A percentile compares a stretch with the other conserved stretches of the same genome.
Evolutionary conservation across 2,329 filamentous ascomycete species (phyloP).

Genomic region (Aspergillus ustus): DNA sequence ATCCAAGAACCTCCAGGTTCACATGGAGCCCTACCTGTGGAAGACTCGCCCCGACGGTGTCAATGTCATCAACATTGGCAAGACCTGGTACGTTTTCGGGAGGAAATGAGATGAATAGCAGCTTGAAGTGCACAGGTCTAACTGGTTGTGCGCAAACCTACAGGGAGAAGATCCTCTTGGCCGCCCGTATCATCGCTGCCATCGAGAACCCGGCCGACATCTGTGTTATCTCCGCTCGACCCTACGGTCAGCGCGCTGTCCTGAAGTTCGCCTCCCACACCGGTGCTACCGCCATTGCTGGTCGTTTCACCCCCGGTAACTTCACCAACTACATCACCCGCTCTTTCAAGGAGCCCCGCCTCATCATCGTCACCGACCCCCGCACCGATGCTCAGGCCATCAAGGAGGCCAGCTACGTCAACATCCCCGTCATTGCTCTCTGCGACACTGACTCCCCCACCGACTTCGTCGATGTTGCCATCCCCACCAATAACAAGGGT

Average conservation of each 20-base stretch:
- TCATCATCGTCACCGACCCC: conserved; percentile 99
- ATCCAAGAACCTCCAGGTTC: conserved; percentile 98
- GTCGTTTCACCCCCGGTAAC: conserved; percentile 99
- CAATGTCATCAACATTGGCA: conserved; percentile 99
- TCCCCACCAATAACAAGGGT: conserved; percentile 99
- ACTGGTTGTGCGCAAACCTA: conserved; percentile 26
- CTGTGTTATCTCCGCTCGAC: conserved; percentile 98
- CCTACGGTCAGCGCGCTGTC: conserved; percentile 98
- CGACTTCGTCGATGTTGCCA: conserved; percentile 99
- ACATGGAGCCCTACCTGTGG: conserved; percentile 99
- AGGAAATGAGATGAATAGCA: neutral
- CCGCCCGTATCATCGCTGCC: conserved; percentile 97
- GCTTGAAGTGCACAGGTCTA: conserved; percentile 19
- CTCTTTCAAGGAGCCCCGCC: conserved; percentile 99
- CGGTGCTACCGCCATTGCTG: conserved; percentile 95
- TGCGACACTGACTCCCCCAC: conserved; percentile 99
- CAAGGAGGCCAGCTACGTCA: conserved; percentile 99
- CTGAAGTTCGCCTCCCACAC: conserved; percentile 99
- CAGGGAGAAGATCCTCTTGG: conserved; percentile 99
- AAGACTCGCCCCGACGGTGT: conserved; percentile 98
- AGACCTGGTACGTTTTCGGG: conserved; percentile 81
- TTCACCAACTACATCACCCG: conserved; percentile 99
- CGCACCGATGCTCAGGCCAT: conserved; percentile 99
- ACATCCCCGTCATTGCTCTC: conserved; percentile 99
- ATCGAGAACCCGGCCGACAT: conserved; percentile 99